A percentile compares a stretch with the other conserved stretches of the same genome.
phyloP scores from a whole-genome alignment of 192 early-diverging fungal species.

The Backusella psychrophila region DNA sequence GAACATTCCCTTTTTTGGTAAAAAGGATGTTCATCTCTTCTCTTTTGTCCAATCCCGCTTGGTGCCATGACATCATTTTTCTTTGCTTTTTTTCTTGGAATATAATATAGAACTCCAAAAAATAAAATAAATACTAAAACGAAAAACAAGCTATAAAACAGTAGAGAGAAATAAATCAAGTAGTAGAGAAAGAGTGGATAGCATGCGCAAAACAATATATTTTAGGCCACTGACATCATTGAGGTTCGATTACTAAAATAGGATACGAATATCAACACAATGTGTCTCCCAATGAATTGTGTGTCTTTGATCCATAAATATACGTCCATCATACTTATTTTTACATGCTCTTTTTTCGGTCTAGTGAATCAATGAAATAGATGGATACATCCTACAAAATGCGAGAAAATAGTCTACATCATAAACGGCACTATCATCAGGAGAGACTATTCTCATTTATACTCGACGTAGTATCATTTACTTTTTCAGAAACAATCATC shows the following conservation, averaged over 20 bases:
- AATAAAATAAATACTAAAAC: background rate
- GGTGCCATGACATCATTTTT: background rate
- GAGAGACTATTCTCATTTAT: no score
- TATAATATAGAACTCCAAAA: background rate
- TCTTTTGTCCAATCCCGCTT: background rate
- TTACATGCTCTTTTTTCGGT: background rate
- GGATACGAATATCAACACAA: background rate
- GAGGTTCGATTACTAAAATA: background rate
- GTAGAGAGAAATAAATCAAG: background rate
- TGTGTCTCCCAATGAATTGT: background rate
- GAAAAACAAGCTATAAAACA: background rate
- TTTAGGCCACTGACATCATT: background rate
- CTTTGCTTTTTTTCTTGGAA: background rate
- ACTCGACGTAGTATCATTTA: no score
- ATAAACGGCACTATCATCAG: no score
- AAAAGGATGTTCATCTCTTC: slow-evolving; percentile 3
- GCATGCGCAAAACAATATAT: background rate
- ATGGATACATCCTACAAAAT: background rate
- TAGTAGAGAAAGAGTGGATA: background rate
- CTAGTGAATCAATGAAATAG: background rate
- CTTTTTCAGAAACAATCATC: no score
- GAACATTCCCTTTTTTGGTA: background rate
- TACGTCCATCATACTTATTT: background rate
- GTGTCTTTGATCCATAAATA: background rate
- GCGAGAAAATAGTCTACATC: no score